Evolutionary conservation across 1,139 yeast genomes (phyloP), one percentile per base, ranked within the genome.

Genomic region (Lodderomyces jiufengensis): DNA sequence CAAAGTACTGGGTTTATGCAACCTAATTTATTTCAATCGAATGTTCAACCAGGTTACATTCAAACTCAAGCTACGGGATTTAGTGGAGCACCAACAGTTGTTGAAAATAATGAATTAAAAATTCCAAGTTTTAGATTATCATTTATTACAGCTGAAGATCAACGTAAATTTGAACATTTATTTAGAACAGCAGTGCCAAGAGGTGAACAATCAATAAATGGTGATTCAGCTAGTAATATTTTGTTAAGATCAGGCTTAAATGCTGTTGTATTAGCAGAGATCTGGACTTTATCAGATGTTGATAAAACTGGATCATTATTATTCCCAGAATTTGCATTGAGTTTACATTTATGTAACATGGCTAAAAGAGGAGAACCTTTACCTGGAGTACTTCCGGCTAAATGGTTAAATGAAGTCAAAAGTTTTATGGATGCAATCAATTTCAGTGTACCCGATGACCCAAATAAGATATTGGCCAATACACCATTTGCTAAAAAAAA

Each of bases 251-350:
- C 97, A 0, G 85, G 87, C 3, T 70, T 92, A 40, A 66, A 77
- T 26, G 87, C 96, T 1, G 76, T 78, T 24, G 76, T 83, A 22
- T 69, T 92, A 50, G 95, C 95, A 2, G 86, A 83, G 47, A 82
- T 92, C 41, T 92, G 98, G 98, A 78, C 84, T 23, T 66, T 92
- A 45, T 76, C 95, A 16, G 98, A 92, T 54, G 83, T 95, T 2
- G 84, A 82, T 50, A 83, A 80, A 50, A 80, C 95, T 3, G 97
- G 97, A 1, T 73, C 80, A 32, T 71, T 92, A 41, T 63, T 92
- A 45, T 92, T 90, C 52, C 98, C 98, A 0, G 97, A 92, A 57
- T 92, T 92, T 66, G 95, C 95, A 9, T 70, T 90, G 49, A 95
- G 96, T 12, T 79, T 92, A 70, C 95, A 87, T 57, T 70, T 92